Evolutionary conservation across 306 rosid species (phyloP), one percentile per base, ranked within the genome.

Genomic region (Citrullus colocynthis): DNA sequence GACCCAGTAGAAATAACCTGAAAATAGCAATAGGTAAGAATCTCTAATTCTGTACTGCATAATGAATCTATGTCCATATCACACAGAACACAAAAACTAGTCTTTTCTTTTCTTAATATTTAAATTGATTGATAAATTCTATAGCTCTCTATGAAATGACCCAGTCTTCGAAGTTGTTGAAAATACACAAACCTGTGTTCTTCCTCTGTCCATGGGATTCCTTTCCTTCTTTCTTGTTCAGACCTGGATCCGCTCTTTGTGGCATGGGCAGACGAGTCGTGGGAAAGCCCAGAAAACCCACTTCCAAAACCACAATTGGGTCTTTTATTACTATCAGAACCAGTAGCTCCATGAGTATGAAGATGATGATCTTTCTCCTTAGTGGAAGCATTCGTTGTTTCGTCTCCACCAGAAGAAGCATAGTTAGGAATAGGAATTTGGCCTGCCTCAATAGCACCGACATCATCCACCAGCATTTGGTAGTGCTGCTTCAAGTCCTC

Each of bases 121-220:
- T 48, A 44, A n/a, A 24, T 71, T 48, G 76, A 45, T 71, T 52
- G 20, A 52, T 52, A 2, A 48, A 71, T 49, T 72, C 4, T 44
- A 44, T 72, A 49, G 60, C 60, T 72, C 24, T 14, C 15, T 14
- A 28, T 28, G 42, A 72, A 72, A 72, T 28, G 44, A 72, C 59
- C 76, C 76, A 28, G n/a, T 49, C 6, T 51, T 44, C 2, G 56
- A 71, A 59, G 51, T 49, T 15, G 77, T 75, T 74, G 48, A 36
- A 37, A 18, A 78, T 66, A 32, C 42, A 81, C 78, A 62, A 86
- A 95, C 98, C 99, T 92, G 88, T 95, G 99, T 59, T 95, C 99
- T 79, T 95, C 99, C 76, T 95, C 99, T 24, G 99, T 95, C 99
- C 99, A 95, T 10, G 99, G 99, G 82, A 92, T 92, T 72, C 97